Base-by-base conservation (phyloP, 1,139 yeast genomes). In the Geotrichum klebahnii region DNA sequence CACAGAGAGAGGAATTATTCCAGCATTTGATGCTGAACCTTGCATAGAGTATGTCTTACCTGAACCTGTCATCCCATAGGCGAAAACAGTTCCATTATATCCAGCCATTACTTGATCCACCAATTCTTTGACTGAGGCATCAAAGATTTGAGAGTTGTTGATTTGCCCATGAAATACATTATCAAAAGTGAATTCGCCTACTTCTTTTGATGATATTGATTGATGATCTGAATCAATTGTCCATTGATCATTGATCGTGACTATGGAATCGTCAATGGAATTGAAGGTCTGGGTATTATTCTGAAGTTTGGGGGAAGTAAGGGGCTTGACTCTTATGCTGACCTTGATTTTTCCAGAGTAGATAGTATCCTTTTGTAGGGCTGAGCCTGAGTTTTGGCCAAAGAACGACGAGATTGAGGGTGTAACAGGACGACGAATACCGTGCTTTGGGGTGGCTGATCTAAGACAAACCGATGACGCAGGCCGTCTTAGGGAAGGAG, bases 21-120 rank as follows among this genome's bases (percentile, higher is more conserved):
- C 97, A 0, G 86, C 83, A 58, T 85, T 88, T 0, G 64, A 57
- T 0, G 69, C 72, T 10, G 76, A 72, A 33, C 96, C 96, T 57
- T 84, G 84, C 96, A 90, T 87, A 2, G 95, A 82, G 63, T 80
- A 84, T 0, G 97, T 90, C 65, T 90, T 90, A 24, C 97, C 97
- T 1, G 96, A 87, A 0, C 97, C 97, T 0, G 97, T 88, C 90
- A 86, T 86, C 45, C 96, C 95, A 62, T 89, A 87, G 1, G 96
- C 96, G 66, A 90, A 88, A 0, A 90, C 82, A 0, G 96, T 89
- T 10, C 92, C 94, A 62, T 88, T 88, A 64, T 72, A 89, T 0
- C 96, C 96, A 33, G 82, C 82, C 57, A 88, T 71, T 52, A 87
- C 82, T 55, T 82, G 79, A 23, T 74, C 68, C 1, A 90, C 81